Evolutionary conservation across 371 early-diverging fungal genomes (phyloP).

Genomic region (Apophysomyces variabilis): DNA sequence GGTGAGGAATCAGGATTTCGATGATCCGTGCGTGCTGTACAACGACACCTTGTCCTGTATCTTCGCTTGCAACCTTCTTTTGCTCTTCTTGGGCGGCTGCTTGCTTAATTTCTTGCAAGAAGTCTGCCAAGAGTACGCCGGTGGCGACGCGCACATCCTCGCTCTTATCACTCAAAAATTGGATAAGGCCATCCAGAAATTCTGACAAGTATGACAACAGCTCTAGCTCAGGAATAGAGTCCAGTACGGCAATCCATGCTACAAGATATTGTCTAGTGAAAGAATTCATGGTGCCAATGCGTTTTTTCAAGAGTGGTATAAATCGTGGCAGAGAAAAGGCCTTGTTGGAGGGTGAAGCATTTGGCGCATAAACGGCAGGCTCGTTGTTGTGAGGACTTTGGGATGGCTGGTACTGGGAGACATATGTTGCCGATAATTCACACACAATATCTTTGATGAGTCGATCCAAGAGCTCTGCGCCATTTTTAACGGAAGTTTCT

Average conservation of each 20-base stretch:
- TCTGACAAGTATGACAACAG: conserved; percentile 84
- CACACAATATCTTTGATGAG: conserved; percentile 93
- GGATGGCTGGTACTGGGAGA: conserved; percentile 37
- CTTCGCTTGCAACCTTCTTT: neutral
- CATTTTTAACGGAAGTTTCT: conserved; percentile 85
- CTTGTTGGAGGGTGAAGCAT: conserved; percentile 41
- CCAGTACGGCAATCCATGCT: conserved; percentile 88
- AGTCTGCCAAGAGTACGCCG: conserved; percentile 70
- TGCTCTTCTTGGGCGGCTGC: conserved; percentile 53
- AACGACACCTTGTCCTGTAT: conserved; percentile 73
- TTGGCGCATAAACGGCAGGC: conserved; percentile 22
- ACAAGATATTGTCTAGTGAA: conserved; percentile 89
- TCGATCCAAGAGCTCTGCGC: conserved; percentile 87
- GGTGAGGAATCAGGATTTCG: conserved; percentile 79
- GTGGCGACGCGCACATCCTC: conserved; percentile 82
- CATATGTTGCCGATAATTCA: conserved; percentile 79
- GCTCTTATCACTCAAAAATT: conserved; percentile 84
- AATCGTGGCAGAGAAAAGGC: conserved; percentile 87
- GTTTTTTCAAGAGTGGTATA: conserved; percentile 87
- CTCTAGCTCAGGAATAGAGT: conserved; percentile 90
- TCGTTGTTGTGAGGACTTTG: conserved; percentile 24
- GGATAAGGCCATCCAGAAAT: conserved; percentile 86
- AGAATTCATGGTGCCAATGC: conserved; percentile 86
- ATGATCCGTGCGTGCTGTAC: conserved; percentile 83
- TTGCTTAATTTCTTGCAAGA: conserved; percentile 81